Base-by-base conservation (phyloP, 2,329 filamentous ascomycete genomes). In the Leptographium radiaticola region DNA sequence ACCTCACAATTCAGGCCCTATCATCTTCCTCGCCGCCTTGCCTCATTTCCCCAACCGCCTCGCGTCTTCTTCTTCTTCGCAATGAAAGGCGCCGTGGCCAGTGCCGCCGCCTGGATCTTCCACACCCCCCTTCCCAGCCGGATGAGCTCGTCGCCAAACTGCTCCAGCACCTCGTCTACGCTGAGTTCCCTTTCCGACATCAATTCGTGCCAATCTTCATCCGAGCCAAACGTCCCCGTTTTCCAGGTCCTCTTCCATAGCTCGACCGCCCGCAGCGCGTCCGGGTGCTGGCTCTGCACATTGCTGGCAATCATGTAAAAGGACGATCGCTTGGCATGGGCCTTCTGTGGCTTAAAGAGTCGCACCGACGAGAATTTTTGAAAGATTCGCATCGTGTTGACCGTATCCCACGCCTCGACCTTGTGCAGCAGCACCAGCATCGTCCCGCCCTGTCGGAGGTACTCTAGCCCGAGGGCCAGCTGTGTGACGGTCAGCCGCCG, bases 251-350 rank as follows among this genome's bases (percentile, higher is more conserved):
- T 52, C 58, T 71, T 73, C 71, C 71, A 78, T 6, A 16, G 47
- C 4, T 58, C 44, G 2, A 78, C 57, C 0, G 72, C 69, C 10
- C 54, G 36, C 0, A 60, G 2, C 0, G 72, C 74, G 34, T 65
- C 62, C 0, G 58, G 45, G 18, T 57, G 55, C 4, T 62, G 43
- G 6, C 64, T 63, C 44, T 68, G 63, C 0, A 80, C 63, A 4
- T 70, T 59, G 1, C 61, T 68, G 2, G 75, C 75, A 11, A 80
- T 56, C 60, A 79, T 64, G 59, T 81, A 80, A 57, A 79, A 81
- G 0, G 75, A 78, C 0, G 71, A 74, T 5, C 70, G 63, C 20
- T 63, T 72, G 1, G 59, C 61, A 55, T 80, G 73, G 3, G 55
- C 59, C 1, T 9, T 60, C 2, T 9, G 57, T 0, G 73, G 74